phyloP scores from a whole-genome alignment of 768 basidiomycete species.

The Myochromella boudieri region DNA sequence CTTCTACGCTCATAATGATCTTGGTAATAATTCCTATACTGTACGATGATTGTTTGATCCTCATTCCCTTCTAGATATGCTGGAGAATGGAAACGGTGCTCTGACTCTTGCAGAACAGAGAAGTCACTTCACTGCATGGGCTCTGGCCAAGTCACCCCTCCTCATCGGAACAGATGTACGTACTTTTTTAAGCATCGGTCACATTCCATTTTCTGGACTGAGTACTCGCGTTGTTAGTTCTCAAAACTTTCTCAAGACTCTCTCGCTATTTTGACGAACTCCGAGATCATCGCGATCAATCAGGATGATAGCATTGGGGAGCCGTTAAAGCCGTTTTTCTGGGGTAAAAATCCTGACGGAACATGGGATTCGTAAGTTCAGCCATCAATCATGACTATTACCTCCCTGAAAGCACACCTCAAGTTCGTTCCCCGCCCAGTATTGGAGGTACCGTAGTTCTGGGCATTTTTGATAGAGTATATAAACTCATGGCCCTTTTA shows the following conservation, averaged over 20 bases:
- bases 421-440: conserved; percentile 49
- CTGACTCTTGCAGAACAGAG: conserved; percentile 48
- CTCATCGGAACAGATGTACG: conserved; percentile 49
- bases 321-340: conserved; percentile 53
- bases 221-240: conserved; percentile 9
- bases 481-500: conserved; percentile 3
- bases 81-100: conserved; percentile 49
- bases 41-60: neutral
- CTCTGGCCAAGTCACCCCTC: conserved; percentile 52
- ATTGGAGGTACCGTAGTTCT: too few relatives aligned
- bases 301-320: conserved; percentile 50
- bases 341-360: conserved; percentile 51
- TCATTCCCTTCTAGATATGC: conserved; percentile 20
- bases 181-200: too few relatives aligned
- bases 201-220: neutral
- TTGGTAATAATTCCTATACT: conserved; percentile 29
- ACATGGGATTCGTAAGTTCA: conserved; percentile 25
- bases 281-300: conserved; percentile 56
- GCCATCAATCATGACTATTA: neutral
- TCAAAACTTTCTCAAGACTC: conserved; percentile 30
- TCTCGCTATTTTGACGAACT: conserved; percentile 46
- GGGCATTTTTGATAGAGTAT: too few relatives aligned
- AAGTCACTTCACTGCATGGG: conserved; percentile 59
- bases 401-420: conserved; percentile 37
- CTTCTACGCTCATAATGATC: conserved; percentile 52